A percentile compares a stretch with the other conserved stretches of the same genome.
phyloP scores from a whole-genome alignment of 306 rosid species.

The Quercus parvula region DNA sequence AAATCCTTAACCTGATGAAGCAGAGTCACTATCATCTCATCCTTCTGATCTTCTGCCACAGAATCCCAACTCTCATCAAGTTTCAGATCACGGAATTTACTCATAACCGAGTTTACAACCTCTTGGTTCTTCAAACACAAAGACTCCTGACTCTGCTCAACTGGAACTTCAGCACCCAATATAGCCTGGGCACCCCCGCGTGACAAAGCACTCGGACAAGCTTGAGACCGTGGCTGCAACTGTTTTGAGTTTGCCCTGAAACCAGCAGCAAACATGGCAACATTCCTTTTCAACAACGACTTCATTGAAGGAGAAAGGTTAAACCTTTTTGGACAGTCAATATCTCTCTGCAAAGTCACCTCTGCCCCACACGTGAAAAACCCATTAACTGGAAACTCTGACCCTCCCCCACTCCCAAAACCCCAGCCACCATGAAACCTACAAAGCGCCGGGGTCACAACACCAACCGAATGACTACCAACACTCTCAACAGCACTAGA shows the following conservation, averaged over 20 bases:
- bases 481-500: constrained; percentile 39
- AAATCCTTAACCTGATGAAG: constrained; percentile 83
- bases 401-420: constrained; percentile 66
- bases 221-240: constrained; percentile 38
- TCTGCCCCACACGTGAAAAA: constrained; percentile 56
- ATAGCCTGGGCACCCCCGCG: constrained; percentile 42
- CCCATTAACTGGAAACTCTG: constrained; percentile 56
- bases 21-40: constrained; percentile 69
- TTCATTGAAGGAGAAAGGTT: constrained; percentile 91
- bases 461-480: constrained; percentile 45
- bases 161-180: constrained; percentile 38
- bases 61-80: constrained; percentile 78
- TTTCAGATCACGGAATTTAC: constrained; percentile 82
- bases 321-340: constrained; percentile 90
- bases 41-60: constrained; percentile 84
- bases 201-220: constrained; percentile 22
- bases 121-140: constrained; percentile 56
- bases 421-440: constrained; percentile 96
- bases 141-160: constrained; percentile 48
- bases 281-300: constrained; percentile 76
- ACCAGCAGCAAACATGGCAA: constrained; percentile 92
- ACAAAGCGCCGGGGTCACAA: constrained; percentile 55
- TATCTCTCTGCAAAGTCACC: constrained; percentile 51
- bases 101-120: constrained; percentile 65
- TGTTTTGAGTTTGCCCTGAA: constrained; percentile 78